These are phyloP conservation scores for Hydnomerulius pinastri DNA, from an alignment of 768 basidiomycete species.

Conservation along the genomic window DNA sequence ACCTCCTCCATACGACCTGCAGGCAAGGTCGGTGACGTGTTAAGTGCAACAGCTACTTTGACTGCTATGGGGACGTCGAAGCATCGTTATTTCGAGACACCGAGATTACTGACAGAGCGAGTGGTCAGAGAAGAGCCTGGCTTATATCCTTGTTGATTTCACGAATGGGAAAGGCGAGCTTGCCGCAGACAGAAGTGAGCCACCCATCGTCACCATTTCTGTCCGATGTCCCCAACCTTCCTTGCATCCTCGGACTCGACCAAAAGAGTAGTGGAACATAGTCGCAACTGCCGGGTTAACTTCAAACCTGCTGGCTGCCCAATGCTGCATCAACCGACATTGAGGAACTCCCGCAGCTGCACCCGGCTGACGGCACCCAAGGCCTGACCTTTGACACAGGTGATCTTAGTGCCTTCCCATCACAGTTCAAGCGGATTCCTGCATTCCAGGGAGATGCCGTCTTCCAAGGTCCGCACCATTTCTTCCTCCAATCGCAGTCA, in stretches of 20 bases:
- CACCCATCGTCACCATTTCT: too few species aligned
- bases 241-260: too few species aligned
- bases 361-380: slow-evolving; percentile 40
- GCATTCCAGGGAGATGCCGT: slow-evolving; percentile 51
- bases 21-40: slow-evolving; percentile 66
- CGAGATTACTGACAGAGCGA: neutral
- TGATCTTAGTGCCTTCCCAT: slow-evolving; percentile 41
- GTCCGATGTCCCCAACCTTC: too few species aligned
- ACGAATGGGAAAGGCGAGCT: slow-evolving; percentile 61
- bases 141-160: slow-evolving; percentile 82
- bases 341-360: slow-evolving; percentile 29
- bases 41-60: slow-evolving; percentile 64
- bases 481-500: slow-evolving; percentile 42
- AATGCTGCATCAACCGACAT: slow-evolving; percentile 24
- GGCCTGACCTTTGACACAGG: slow-evolving; percentile 59
- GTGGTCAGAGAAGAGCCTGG: slow-evolving; percentile 69
- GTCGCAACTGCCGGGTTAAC: too few species aligned
- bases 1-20: slow-evolving; percentile 78
- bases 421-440: slow-evolving; percentile 53
- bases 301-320: slow-evolving; percentile 31
- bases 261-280: too few species aligned
- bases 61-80: slow-evolving; percentile 62
- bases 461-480: slow-evolving; percentile 52
- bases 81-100: neutral
- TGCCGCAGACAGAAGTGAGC: slow-evolving; percentile 82